Evolutionary conservation across 768 basidiomycete genomes (phyloP).

Genomic region (Agaricus blazei): DNA sequence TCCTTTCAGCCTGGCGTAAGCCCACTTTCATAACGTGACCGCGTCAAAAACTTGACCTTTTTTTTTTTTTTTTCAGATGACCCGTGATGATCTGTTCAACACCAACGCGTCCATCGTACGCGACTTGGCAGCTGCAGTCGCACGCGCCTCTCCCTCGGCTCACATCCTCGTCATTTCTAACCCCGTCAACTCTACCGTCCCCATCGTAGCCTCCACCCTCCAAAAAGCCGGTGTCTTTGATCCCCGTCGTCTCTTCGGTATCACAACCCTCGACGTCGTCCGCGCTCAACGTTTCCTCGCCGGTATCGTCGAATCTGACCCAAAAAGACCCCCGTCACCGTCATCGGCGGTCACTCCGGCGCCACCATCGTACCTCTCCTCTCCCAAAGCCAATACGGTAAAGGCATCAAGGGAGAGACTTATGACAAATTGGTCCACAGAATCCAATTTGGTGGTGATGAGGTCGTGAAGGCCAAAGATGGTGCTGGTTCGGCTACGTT

Average conservation of each 20-base stretch:
- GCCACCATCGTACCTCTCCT: slow-evolving; percentile 97
- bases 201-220: slow-evolving; percentile 90
- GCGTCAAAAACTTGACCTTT: not conserved
- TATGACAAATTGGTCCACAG: slow-evolving; percentile 81
- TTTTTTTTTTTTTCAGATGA: slow-evolving; percentile 70
- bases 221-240: slow-evolving; percentile 91
- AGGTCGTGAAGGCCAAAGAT: slow-evolving; percentile 98
- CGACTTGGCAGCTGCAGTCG: slow-evolving; percentile 87
- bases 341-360: slow-evolving; percentile 94
- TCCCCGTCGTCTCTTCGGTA: slow-evolving; percentile 86
- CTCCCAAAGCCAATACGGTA: slow-evolving; percentile 72
- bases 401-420: slow-evolving; percentile 66
- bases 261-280: slow-evolving; percentile 98
- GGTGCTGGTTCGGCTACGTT: slow-evolving; percentile 91
- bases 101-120: slow-evolving; percentile 98
- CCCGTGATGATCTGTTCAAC: slow-evolving; percentile 95
- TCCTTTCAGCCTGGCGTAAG: slow-evolving; percentile 74
- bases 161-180: slow-evolving; percentile 96
- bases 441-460: slow-evolving; percentile 97
- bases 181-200: slow-evolving; percentile 97
- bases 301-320: slow-evolving; percentile 59
- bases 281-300: slow-evolving; percentile 90
- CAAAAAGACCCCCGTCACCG: slow-evolving; percentile 66
- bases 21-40: slow-evolving; percentile 15
- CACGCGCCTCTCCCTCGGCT: slow-evolving; percentile 84